phyloP scores from a whole-genome alignment of 2,329 filamentous ascomycete genomes.

The Ceratocystis variospora region DNA sequence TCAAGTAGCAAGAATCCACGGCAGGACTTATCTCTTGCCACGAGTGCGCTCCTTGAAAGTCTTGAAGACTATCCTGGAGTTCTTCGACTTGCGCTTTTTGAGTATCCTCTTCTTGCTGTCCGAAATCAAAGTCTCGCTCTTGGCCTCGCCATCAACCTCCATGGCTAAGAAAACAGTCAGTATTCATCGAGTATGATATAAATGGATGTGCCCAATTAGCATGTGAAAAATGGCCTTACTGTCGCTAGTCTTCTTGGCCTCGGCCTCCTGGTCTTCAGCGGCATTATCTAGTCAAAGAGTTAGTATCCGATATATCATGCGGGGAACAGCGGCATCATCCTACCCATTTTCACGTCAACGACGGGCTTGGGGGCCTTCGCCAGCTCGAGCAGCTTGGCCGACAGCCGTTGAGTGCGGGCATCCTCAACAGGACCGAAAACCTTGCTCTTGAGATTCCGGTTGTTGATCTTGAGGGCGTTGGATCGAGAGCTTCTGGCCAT shows the following conservation, averaged over 20 bases:
- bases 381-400: conserved; percentile 71
- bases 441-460: conserved; percentile 60
- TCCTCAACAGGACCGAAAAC: conserved; percentile 75
- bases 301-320: not conserved
- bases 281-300: conserved; percentile 10
- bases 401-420: conserved; percentile 68
- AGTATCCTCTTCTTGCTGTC: conserved; percentile 37
- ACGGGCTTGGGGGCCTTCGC: conserved; percentile 60
- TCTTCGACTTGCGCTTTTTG: conserved; percentile 43
- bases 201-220: not conserved
- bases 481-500: conserved; percentile 86
- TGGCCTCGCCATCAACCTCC: conserved; percentile 39
- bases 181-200: not conserved
- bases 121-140: conserved; percentile 28
- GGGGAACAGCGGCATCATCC: not conserved
- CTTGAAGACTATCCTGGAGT: conserved; percentile 45
- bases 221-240: conserved; percentile 5
- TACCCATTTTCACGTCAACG: conserved; percentile 37
- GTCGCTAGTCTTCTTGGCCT: conserved; percentile 12
- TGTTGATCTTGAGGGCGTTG: conserved; percentile 70
- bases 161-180: conserved; percentile 30
- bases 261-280: conserved; percentile 7
- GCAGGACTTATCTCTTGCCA: conserved; percentile 14
- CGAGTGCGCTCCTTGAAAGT: conserved; percentile 36
- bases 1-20: not conserved